Evolutionary conservation across 345 rosid species (phyloP), one percentile per base, ranked within the genome.

Genomic region (Citrus inodora): DNA sequence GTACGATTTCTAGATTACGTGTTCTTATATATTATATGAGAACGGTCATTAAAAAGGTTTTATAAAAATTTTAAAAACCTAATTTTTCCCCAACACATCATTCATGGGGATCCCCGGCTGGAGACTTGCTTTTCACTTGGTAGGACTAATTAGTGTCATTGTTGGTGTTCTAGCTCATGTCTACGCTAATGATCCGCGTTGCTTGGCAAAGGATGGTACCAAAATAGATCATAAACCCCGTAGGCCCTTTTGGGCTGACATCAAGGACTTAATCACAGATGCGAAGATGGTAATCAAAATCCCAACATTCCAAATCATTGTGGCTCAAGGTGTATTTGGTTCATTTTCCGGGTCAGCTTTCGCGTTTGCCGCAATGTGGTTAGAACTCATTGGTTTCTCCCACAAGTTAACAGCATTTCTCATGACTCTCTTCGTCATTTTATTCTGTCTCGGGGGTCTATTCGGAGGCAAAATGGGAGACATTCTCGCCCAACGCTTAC

Each of bases 41-140:
- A n/a, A n/a, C n/a, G n/a, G n/a, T n/a, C n/a, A n/a, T n/a, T n/a
- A n/a, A n/a, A n/a, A n/a, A n/a, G n/a, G n/a, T n/a, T n/a, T n/a
- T n/a, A n/a, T n/a, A n/a, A n/a, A n/a, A n/a, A n/a, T n/a, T n/a
- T n/a, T n/a, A n/a, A n/a, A n/a, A n/a, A n/a, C n/a, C n/a, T n/a
- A n/a, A n/a, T n/a, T n/a, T n/a, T n/a, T n/a, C n/a, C n/a, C n/a
- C n/a, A n/a, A n/a, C n/a, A n/a, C 80, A 59, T 84, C 93, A 17
- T 84, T 94, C 86, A 58, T 89, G 76, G 97, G 98, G 21, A 68
- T 92, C 42, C 82, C 94, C 6, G 92, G 97, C 32, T 94, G 95
- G 97, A 83, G 97, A 85, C 14, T 92, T 32, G 92, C 95, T 11
- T 94, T 94, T 84, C 91, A 85, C 38, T 64, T 94, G 66, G 87